Percentiles rank a stretch among this genome's conserved stretches.
Conservation (phyloP, 768 basidiomycete species). For the Sporobolomyces pararoseus region DNA sequence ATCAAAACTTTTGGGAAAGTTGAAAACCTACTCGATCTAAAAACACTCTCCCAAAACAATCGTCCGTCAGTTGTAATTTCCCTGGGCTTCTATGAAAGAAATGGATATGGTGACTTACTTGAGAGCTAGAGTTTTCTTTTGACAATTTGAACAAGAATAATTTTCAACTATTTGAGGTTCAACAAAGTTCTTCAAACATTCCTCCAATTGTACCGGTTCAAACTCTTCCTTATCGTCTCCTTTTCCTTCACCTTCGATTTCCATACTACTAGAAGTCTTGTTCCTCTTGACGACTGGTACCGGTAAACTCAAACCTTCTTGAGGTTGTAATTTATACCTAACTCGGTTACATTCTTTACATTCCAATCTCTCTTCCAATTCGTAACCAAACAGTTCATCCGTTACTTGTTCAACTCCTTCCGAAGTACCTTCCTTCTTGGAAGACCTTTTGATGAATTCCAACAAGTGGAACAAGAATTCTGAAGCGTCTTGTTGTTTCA, state of each 20-base stretch:
- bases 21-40: slow-evolving; percentile 69
- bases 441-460: slow-evolving; percentile 56
- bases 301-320: slow-evolving; percentile 73
- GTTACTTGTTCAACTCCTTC: neutral
- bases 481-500: slow-evolving; percentile 94
- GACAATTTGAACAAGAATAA: slow-evolving; percentile 74
- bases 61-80: neutral
- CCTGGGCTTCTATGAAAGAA: too few relatives aligned
- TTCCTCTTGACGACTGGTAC: slow-evolving; percentile 64
- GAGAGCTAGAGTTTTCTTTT: slow-evolving; percentile 62
- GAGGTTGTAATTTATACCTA: slow-evolving; percentile 70
- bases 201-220: slow-evolving; percentile 59
- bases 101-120: slow-evolving; percentile 58
- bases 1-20: slow-evolving; percentile 85
- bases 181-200: slow-evolving; percentile 62
- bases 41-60: neutral
- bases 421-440: slow-evolving; percentile 25
- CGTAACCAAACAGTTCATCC: slow-evolving; percentile 81
- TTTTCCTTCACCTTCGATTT: slow-evolving; percentile 43
- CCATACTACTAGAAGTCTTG: slow-evolving; percentile 12
- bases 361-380: slow-evolving; percentile 79
- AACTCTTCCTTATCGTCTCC: slow-evolving; percentile 66
- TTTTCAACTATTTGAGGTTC: slow-evolving; percentile 59
- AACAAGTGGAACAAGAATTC: slow-evolving; percentile 85
- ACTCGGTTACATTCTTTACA: slow-evolving; percentile 75